These are phyloP conservation scores for Syzygium jambos DNA, from an alignment of 345 rosid species.

Conservation along the genomic window DNA sequence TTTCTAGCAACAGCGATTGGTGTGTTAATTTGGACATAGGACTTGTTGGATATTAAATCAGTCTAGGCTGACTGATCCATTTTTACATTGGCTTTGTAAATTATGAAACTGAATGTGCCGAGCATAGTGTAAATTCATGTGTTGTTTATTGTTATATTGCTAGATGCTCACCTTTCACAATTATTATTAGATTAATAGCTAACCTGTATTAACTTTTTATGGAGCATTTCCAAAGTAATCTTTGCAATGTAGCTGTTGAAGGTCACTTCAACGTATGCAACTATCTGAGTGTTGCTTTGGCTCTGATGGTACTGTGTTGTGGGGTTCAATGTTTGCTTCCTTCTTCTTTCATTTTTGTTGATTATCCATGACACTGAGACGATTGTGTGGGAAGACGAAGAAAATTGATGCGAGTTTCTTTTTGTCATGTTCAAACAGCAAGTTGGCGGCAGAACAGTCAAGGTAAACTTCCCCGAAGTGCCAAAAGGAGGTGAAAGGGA, in stretches of 20 bases:
- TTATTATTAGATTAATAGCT: not conserved
- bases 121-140: not conserved
- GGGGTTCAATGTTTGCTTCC: not conserved
- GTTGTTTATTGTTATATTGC: not conserved
- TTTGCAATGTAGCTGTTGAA: not conserved
- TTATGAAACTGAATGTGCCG: not conserved
- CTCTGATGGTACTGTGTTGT: not conserved
- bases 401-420: not conserved
- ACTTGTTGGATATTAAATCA: not conserved
- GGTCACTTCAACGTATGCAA: not conserved
- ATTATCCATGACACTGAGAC: not conserved
- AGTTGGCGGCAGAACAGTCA: constrained; percentile 77
- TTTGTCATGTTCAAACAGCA: constrained; percentile 32
- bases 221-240: not conserved
- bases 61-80: not conserved
- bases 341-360: not conserved
- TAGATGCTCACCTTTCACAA: not conserved
- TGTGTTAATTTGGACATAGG: not conserved
- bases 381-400: not conserved
- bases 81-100: not conserved
- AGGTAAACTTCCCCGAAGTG: constrained; percentile 92
- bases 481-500: constrained; percentile 91
- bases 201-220: not conserved
- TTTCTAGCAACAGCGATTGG: not conserved
- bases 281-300: not conserved